Conservation (phyloP, 805 yeast genomes). For the Tetrapisispora iriomotensis region DNA sequence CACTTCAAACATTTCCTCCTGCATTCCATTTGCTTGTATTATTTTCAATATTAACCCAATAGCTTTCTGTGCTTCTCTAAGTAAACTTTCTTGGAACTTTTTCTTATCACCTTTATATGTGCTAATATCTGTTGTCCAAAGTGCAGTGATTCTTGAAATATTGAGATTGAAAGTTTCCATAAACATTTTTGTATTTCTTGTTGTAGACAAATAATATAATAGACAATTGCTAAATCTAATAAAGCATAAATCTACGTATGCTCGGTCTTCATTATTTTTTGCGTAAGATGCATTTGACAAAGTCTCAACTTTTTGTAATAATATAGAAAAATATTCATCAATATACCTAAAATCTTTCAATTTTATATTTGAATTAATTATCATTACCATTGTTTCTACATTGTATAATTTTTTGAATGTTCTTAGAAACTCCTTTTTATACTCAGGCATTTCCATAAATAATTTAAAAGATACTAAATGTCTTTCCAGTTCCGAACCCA, state of each 20-base stretch:
- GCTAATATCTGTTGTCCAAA: background rate
- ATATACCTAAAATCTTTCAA: slow-evolving; percentile 14
- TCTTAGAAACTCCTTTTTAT: slow-evolving; percentile 6
- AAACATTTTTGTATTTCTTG: slow-evolving; percentile 18
- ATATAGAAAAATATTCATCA: slow-evolving; percentile 14
- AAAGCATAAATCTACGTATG: slow-evolving; percentile 3
- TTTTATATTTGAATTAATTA: slow-evolving; percentile 10
- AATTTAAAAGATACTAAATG: slow-evolving; percentile 22
- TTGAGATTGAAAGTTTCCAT: slow-evolving; percentile 10
- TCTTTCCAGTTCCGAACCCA: slow-evolving; percentile 22
- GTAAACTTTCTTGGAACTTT: background rate
- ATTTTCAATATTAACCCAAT: background rate
- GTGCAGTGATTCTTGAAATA: background rate
- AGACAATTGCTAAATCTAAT: slow-evolving; percentile 17
- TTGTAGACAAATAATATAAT: slow-evolving; percentile 11
- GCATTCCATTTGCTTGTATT: slow-evolving; percentile 14
- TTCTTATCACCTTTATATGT: background rate
- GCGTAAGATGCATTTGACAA: background rate
- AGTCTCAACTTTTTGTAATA: slow-evolving; percentile 13
- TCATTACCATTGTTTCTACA: slow-evolving; percentile 13
- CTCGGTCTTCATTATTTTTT: background rate
- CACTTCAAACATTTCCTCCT: slow-evolving; percentile 19
- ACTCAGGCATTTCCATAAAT: slow-evolving; percentile 13
- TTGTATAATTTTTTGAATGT: slow-evolving; percentile 18
- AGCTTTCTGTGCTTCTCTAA: slow-evolving; percentile 3